Evolutionary conservation across 495 filamentous ascomycete genomes (phyloP).

Genomic region (Geoglossum glabrum): DNA sequence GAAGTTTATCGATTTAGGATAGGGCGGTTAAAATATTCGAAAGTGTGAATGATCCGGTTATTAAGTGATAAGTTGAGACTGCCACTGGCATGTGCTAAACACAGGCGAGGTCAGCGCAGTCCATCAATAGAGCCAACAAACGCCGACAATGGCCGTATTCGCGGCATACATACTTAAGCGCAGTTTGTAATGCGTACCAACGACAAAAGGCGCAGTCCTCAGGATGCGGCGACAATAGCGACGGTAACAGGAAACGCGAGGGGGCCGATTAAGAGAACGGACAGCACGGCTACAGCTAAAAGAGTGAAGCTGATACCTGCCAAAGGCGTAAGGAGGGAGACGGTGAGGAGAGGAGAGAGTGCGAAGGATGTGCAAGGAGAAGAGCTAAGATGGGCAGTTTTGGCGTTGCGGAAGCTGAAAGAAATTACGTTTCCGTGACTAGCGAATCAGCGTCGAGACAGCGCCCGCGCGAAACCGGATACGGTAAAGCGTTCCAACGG

Average conservation of each 20-base stretch:
- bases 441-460: neutral
- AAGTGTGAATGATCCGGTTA: neutral
- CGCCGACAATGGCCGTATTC: neutral
- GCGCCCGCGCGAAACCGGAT: neutral
- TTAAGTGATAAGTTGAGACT: neutral
- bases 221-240: neutral
- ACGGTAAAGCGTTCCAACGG: neutral
- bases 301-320: slow-evolving; percentile 70
- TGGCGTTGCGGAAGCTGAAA: neutral
- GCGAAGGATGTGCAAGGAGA: slow-evolving; percentile 7
- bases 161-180: neutral
- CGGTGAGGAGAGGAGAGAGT: slow-evolving; percentile 14
- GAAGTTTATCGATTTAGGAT: neutral
- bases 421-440: neutral
- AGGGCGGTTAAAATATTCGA: neutral
- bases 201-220: neutral
- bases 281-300: slow-evolving; percentile 45
- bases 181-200: neutral
- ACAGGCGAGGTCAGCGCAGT: neutral
- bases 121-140: neutral
- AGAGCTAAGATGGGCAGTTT: neutral
- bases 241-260: neutral
- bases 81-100: neutral
- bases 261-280: slow-evolving; percentile 23
- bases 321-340: slow-evolving; percentile 8